Evolutionary conservation across 495 filamentous ascomycete genomes (phyloP).

Genomic region (Penicillium cinerascens): DNA sequence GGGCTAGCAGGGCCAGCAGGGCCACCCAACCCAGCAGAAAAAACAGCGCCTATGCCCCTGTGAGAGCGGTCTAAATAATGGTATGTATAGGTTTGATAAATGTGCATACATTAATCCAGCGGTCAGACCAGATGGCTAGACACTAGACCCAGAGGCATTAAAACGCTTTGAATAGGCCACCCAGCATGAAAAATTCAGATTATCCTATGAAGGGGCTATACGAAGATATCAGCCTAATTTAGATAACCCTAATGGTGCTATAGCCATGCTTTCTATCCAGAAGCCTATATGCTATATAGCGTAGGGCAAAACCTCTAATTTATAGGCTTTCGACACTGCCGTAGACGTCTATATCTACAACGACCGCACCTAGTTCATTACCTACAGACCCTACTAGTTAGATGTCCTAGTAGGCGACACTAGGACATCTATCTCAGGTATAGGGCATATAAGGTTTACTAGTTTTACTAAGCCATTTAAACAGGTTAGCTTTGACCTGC

Average conservation of each 20-base stretch:
- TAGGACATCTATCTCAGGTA: neutral
- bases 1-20: neutral
- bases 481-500: neutral
- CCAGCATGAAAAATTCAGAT: neutral
- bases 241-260: neutral
- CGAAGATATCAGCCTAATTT: neutral
- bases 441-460: neutral
- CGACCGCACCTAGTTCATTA: neutral
- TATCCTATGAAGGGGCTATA: neutral
- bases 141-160: neutral
- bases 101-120: neutral
- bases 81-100: neutral
- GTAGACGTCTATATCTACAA: neutral
- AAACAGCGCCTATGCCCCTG: neutral
- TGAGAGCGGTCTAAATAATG: neutral
- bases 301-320: neutral
- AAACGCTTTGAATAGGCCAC: neutral
- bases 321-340: neutral
- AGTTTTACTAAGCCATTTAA: too few species aligned
- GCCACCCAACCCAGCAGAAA: neutral
- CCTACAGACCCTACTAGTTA: neutral
- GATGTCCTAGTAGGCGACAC: neutral
- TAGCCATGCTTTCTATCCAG: neutral
- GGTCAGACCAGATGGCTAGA: neutral
- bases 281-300: too few species aligned